Evolutionary conservation across 2,329 filamentous ascomycete species (phyloP), one percentile per base, ranked within the genome.

Genomic region (Gremmenia infestans): DNA sequence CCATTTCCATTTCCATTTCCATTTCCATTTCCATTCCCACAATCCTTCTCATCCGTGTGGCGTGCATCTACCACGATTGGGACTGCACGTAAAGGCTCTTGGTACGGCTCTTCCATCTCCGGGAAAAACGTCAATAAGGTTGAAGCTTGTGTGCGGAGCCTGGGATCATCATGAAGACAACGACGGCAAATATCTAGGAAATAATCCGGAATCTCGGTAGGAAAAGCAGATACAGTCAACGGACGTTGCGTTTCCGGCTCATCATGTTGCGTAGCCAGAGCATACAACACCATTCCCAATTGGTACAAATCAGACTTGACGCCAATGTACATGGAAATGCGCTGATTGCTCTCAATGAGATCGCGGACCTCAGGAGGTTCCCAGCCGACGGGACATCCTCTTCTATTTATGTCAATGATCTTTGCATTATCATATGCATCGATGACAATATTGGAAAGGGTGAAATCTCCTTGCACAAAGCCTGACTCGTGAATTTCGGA

Each of bases 381-480:
- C 94, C 94, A 99, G 23, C 93, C 93, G 4, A 97, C 89, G 0
- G 94, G 94, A 67, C 94, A 99, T n/a, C 94, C 94, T 65, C 94
- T 81, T 54, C 94, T 82, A 74, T 99, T 99, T 75, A 99, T 97
- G 72, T 99, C 94, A 68, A 99, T 99, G 63, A 99, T 97, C 67
- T 95, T 93, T 8, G 93, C 94, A 67, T 97, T 81, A 68, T 91
- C 86, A 45, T 88, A 74, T 12, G 81, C 79, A 70, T 97, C 91
- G 66, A 99, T 88, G 59, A 99, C 94, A 62, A 99, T 96, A 69
- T 99, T 99, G 5, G 92, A 96, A 28, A 99, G 78, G 0, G 94
- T 99, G 63, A 99, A 97, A 69, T 99, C 94, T 23, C 94, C 94
- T 69, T 99, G 94, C 11, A 99, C 94, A 70, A 96, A 97, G 4